Conservation (phyloP, 2,329 filamentous ascomycete species). For the Pseudogymnoascus sp. region DNA sequence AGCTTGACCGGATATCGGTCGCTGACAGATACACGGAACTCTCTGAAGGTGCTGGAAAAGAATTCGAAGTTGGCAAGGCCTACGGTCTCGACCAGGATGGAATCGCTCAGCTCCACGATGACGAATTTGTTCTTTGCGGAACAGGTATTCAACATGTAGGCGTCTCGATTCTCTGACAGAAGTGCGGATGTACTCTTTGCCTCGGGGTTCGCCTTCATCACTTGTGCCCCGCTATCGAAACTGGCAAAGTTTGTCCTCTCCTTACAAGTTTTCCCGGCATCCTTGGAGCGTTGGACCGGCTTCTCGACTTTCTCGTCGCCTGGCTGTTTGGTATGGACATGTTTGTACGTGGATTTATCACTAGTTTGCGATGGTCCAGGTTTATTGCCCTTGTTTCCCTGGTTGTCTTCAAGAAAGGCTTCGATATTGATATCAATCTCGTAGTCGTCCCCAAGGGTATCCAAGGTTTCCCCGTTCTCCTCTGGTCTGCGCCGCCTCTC, state of each 20-base stretch:
- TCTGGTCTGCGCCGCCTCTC: slow-evolving; percentile 44
- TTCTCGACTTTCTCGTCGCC: slow-evolving; percentile 17
- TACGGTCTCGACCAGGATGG: slow-evolving; percentile 73
- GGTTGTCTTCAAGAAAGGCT: slow-evolving; percentile 44
- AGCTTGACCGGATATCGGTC: slow-evolving; percentile 89
- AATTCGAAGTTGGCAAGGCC: slow-evolving; percentile 99
- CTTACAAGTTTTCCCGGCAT: slow-evolving; percentile 95
- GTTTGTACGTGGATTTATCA: slow-evolving; percentile 15
- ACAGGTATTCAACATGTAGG: slow-evolving; percentile 95
- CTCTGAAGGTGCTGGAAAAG: slow-evolving; percentile 93
- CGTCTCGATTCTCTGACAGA: slow-evolving; percentile 93
- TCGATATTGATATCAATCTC: slow-evolving; percentile 73
- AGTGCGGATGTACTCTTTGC: slow-evolving; percentile 85
- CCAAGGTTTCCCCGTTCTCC: slow-evolving; percentile 59
- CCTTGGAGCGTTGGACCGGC: slow-evolving; percentile 59
- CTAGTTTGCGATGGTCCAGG: slow-evolving; percentile 18
- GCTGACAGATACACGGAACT: slow-evolving; percentile 84
- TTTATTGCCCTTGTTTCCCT: slow-evolving; percentile 7
- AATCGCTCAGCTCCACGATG: slow-evolving; percentile 86
- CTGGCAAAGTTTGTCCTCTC: slow-evolving; percentile 96
- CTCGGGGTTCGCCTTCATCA: slow-evolving; percentile 80
- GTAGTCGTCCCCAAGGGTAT: slow-evolving; percentile 75
- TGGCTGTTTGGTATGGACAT: slow-evolving; percentile 5
- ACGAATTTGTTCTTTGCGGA: slow-evolving; percentile 82
- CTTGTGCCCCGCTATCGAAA: slow-evolving; percentile 90